Conservation (phyloP, 129 eudicot genomes). For the Silybum marianum region DNA sequence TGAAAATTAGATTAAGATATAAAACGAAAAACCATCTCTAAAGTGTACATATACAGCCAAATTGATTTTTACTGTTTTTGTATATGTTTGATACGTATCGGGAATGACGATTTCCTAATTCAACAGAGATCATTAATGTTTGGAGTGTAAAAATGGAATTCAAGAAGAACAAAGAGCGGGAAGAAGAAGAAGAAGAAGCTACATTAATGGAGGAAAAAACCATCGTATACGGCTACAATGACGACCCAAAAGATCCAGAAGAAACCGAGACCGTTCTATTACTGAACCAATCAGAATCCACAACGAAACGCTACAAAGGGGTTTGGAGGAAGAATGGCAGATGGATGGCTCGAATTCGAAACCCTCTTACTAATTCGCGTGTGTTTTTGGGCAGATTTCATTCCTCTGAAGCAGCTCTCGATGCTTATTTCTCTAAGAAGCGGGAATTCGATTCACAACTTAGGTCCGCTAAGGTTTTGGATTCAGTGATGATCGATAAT, state of each 20-base stretch:
- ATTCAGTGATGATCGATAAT: conserved; percentile 41
- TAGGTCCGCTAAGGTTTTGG: conserved; percentile 13
- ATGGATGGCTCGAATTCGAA: conserved; percentile 39
- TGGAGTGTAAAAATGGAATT: background rate
- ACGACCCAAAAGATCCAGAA: conserved; percentile 35
- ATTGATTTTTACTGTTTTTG: background rate
- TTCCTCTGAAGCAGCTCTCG: conserved; percentile 21
- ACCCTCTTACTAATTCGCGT: conserved; percentile 32
- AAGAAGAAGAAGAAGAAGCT: conserved; percentile 1
- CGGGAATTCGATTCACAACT: conserved; percentile 30
- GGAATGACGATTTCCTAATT: background rate
- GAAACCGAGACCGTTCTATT: conserved; percentile 30
- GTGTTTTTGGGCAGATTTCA: conserved; percentile 28
- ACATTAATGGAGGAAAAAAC: conserved; percentile 3
- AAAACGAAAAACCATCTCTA: no score
- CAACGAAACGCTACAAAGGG: conserved; percentile 38
- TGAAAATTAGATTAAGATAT: no score
- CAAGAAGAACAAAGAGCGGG: background rate
- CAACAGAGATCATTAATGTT: background rate
- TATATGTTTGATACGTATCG: background rate
- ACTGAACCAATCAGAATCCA: conserved; percentile 20
- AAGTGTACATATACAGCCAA: background rate
- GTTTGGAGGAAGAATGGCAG: conserved; percentile 42
- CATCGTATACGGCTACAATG: conserved; percentile 25
- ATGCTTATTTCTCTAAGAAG: conserved; percentile 45